phyloP scores from a whole-genome alignment of 1,284 basidiomycete species.

The Ceratobasidium sp. region DNA sequence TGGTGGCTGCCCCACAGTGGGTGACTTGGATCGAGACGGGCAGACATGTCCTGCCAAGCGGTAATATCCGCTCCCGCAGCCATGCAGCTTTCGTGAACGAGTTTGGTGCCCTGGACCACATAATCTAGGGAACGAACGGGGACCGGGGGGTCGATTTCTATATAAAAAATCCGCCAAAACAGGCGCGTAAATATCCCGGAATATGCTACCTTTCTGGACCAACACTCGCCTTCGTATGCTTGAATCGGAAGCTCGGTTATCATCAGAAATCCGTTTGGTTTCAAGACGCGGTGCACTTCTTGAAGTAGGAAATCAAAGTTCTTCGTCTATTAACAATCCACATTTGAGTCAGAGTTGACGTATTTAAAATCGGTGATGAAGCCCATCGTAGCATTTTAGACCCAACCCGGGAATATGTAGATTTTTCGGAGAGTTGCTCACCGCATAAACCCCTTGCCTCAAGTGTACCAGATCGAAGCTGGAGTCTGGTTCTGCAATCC shows the following conservation, averaged over 20 bases:
- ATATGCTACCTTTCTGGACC: neutral
- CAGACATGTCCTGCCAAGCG: slow-evolving; percentile 12
- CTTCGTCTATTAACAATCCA: neutral
- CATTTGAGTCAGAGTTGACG: neutral
- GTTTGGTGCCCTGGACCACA: neutral
- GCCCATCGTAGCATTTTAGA: too few species aligned
- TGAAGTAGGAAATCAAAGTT: neutral
- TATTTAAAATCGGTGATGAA: neutral
- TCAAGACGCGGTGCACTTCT: slow-evolving; percentile 9
- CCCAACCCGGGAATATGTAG: neutral
- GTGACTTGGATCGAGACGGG: slow-evolving; percentile 13
- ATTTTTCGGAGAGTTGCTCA: neutral
- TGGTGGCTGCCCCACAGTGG: slow-evolving; percentile 2
- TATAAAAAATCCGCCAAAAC: neutral
- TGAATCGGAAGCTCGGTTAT: slow-evolving; percentile 1
- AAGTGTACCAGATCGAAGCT: slow-evolving; percentile 31
- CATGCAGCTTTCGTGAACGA: neutral
- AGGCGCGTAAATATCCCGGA: neutral
- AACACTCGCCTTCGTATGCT: neutral
- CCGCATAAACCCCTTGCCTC: slow-evolving; percentile 6
- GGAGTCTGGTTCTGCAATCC: slow-evolving; percentile 6
- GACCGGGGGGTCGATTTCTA: neutral
- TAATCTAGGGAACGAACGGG: neutral
- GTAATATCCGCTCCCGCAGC: neutral
- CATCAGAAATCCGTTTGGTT: neutral